These are phyloP conservation scores for Tetracentron sinense DNA, from an alignment of 164 flowering plant genomes.

Conservation along the genomic window DNA sequence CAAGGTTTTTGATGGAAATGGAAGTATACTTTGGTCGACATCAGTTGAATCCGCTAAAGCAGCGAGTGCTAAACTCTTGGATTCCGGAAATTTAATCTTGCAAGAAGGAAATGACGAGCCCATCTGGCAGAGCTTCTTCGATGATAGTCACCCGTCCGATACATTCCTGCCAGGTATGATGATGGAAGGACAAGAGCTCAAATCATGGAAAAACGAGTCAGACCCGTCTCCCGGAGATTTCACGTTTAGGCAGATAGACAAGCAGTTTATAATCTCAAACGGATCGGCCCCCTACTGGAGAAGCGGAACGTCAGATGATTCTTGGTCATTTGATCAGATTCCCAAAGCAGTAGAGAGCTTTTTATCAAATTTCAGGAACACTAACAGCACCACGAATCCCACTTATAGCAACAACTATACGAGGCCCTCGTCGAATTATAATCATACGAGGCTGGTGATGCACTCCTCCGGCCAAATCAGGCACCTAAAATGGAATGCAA, in stretches of 20 bases:
- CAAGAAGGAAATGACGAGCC: neutral
- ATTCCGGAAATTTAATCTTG: constrained; percentile 29
- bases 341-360: neutral
- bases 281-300: constrained; percentile 15
- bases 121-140: constrained; percentile 34
- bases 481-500: neutral
- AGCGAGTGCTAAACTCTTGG: constrained; percentile 5
- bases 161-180: constrained; percentile 42
- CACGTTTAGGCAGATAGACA: constrained; percentile 13
- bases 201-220: constrained; percentile 24
- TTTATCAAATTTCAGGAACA: constrained; percentile 6
- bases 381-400: neutral
- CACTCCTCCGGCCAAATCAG: constrained; percentile 16
- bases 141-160: constrained; percentile 31
- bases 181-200: constrained; percentile 17
- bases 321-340: neutral
- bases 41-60: neutral
- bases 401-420: neutral
- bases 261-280: constrained; percentile 9
- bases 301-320: constrained; percentile 10
- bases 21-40: constrained; percentile 10
- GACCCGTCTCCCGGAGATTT: constrained; percentile 26
- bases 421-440: neutral
- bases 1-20: constrained; percentile 3
- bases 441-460: constrained; percentile 23